Conservation (phyloP, 2,329 filamentous ascomycete species). For the Ascochyta pisi region DNA sequence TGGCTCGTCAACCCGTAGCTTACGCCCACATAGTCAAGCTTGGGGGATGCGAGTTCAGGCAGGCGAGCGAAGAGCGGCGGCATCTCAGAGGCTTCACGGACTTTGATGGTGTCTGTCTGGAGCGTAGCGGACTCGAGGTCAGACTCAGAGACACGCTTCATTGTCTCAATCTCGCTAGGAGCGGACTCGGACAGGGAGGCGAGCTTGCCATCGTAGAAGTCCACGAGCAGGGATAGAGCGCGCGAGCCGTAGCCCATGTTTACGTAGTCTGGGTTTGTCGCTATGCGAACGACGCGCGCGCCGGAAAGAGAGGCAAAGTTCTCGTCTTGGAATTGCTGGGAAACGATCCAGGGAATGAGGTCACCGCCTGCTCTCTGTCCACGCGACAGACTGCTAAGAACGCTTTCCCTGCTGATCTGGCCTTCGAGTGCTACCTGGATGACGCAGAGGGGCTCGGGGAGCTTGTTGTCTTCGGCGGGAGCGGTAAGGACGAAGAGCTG, state of each 20-base stretch:
- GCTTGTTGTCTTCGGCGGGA: constrained; percentile 76
- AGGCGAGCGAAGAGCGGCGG: constrained; percentile 91
- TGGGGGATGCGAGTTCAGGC: constrained; percentile 78
- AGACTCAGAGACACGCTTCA: constrained; percentile 80
- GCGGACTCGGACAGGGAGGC: constrained; percentile 79
- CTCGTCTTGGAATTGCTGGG: constrained; percentile 97
- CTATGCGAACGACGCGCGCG: constrained; percentile 89
- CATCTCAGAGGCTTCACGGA: constrained; percentile 89
- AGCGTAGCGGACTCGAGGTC: constrained; percentile 80
- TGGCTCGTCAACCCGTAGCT: constrained; percentile 88
- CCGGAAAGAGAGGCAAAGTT: constrained; percentile 94
- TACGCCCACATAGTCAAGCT: constrained; percentile 91
- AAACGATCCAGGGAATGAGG: constrained; percentile 95
- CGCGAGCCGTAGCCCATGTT: constrained; percentile 93
- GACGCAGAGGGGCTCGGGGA: constrained; percentile 93
- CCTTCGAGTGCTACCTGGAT: constrained; percentile 95
- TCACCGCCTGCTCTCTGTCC: constrained; percentile 91
- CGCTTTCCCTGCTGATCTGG: constrained; percentile 90
- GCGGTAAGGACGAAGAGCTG: constrained; percentile 94
- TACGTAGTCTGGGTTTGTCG: constrained; percentile 92
- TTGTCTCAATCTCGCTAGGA: constrained; percentile 61
- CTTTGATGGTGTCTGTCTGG: constrained; percentile 84
- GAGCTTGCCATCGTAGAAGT: constrained; percentile 96
- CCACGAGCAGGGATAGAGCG: constrained; percentile 82
- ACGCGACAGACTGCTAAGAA: constrained; percentile 85